These are phyloP conservation scores for Trichoderma brevicompactum DNA, from an alignment of 2,329 filamentous ascomycete genomes.

Conservation along the genomic window DNA sequence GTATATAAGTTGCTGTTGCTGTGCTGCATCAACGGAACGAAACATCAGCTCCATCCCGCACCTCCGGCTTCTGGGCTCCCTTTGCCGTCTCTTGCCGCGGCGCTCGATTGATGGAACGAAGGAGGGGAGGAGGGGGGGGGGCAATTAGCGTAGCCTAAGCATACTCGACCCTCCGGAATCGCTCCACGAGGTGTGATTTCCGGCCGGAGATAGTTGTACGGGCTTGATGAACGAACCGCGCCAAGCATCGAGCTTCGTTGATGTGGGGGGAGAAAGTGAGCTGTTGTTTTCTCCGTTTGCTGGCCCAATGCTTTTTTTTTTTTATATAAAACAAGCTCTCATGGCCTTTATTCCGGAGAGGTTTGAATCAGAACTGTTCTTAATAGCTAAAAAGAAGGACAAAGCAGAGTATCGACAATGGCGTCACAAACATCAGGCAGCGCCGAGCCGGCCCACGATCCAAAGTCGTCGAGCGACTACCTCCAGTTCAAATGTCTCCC, in stretches of 20 bases:
- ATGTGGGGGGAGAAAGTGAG: background rate
- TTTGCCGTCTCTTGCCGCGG: no score
- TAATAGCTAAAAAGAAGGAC: background rate
- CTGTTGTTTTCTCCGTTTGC: background rate
- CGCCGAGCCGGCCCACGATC: slow-evolving; percentile 40
- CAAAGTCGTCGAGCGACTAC: slow-evolving; percentile 57
- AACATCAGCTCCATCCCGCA: no score
- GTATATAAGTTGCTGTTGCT: no score
- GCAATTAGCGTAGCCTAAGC: background rate
- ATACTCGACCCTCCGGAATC: slow-evolving; percentile 6
- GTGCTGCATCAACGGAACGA: no score
- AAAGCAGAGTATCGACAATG: slow-evolving; percentile 33
- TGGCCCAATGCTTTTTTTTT: background rate
- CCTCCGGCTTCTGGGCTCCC: background rate
- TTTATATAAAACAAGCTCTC: background rate
- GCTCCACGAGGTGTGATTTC: background rate
- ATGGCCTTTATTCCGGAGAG: no score
- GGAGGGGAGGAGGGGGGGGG: background rate
- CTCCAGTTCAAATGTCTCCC: slow-evolving; percentile 58
- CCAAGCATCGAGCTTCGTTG: background rate
- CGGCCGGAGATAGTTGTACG: background rate
- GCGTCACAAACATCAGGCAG: slow-evolving; percentile 34
- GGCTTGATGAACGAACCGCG: no score
- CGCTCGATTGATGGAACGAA: no score
- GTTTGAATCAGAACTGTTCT: background rate